Base-by-base conservation (phyloP, 768 basidiomycete genomes). In the Russula abietina region DNA sequence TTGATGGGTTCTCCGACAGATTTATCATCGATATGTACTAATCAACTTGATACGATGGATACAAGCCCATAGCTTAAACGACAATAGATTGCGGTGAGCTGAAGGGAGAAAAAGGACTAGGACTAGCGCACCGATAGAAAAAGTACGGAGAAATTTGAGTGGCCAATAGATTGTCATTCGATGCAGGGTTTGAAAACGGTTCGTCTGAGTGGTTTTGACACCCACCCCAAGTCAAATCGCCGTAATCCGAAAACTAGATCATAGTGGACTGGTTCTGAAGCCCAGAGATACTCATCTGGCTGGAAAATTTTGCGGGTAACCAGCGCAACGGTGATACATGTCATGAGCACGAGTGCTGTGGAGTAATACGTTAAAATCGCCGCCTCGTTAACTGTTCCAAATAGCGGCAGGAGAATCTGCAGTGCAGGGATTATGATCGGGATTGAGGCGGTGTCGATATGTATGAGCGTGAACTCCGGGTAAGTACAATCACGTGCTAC, bases 251-350 rank as follows among this genome's bases (percentile, higher is more conserved):
- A 98, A 55, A 97, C 91, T 46, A 86, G 75, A 60, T 80, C 80
- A n/a, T n/a, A n/a, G 72, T 98, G 90, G 0, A 96, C 97, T 50
- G 91, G 89, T 71, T 99, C 97, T 48, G 98, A 80, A 7, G 93
- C 83, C 72, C 98, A 97, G 69, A 89, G 98, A 74, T 90, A 96
- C 74, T 98, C 97, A 73, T 99, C 97, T 9, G 96, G 94, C 72
- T 98, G 95, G 72, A 98, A 98, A 76, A 89, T 89, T 4, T 93
- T 92, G 58, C 81, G 80, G 0, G 92, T 93, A 46, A 76, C 74
- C 33, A 95, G 71, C 0, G 91, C 87, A 50, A 91, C 76, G 11
- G 76, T 62, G 55, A 89, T 72, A 30, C 90, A 84, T 66, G 84
- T 69, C 24, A 69, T 57, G 38, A 86, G 59, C 22, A 81, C 77